phyloP scores from a whole-genome alignment of 345 rosid species.

The Aethionema arabicum region DNA sequence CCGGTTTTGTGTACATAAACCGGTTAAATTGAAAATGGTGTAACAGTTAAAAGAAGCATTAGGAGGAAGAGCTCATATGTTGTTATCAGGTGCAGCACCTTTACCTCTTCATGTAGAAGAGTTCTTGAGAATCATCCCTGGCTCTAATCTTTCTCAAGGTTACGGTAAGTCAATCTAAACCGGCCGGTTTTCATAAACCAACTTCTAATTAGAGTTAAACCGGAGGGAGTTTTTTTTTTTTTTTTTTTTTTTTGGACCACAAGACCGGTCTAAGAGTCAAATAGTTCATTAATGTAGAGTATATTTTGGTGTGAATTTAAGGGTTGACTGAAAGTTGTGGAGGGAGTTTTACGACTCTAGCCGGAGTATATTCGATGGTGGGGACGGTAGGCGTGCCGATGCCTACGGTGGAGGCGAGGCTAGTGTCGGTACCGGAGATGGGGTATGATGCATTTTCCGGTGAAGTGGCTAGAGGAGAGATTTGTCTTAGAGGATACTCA shows the following conservation, averaged over 20 bases:
- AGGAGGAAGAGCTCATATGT: slow-evolving; percentile 74
- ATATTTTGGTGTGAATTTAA: slow-evolving; percentile 9
- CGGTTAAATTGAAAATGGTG: slow-evolving; percentile 18
- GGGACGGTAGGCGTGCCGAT: slow-evolving; percentile 96
- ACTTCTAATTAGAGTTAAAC: slow-evolving; percentile 8
- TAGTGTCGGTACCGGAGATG: slow-evolving; percentile 92
- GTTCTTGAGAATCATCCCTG: slow-evolving; percentile 74
- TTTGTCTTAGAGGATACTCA: slow-evolving; percentile 75
- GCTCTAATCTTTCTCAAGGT: slow-evolving; percentile 87
- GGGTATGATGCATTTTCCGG: slow-evolving; percentile 79
- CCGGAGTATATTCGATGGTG: slow-evolving; percentile 72
- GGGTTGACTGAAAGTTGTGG: slow-evolving; percentile 95
- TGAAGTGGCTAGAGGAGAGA: slow-evolving; percentile 70
- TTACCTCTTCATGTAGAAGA: slow-evolving; percentile 88
- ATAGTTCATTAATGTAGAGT: no score
- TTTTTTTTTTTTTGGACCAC: no score
- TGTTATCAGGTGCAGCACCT: slow-evolving; percentile 96
- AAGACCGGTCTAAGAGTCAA: no score
- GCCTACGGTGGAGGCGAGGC: slow-evolving; percentile 85
- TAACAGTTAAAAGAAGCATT: slow-evolving; percentile 73
- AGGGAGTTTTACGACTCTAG: slow-evolving; percentile 80
- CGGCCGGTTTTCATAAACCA: not conserved
- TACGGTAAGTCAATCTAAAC: slow-evolving; percentile 54
- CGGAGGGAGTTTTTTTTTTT: no score
- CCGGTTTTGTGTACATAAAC: not conserved